Base-by-base conservation (phyloP, 768 basidiomycete species). In the Mycena indigotica region DNA sequence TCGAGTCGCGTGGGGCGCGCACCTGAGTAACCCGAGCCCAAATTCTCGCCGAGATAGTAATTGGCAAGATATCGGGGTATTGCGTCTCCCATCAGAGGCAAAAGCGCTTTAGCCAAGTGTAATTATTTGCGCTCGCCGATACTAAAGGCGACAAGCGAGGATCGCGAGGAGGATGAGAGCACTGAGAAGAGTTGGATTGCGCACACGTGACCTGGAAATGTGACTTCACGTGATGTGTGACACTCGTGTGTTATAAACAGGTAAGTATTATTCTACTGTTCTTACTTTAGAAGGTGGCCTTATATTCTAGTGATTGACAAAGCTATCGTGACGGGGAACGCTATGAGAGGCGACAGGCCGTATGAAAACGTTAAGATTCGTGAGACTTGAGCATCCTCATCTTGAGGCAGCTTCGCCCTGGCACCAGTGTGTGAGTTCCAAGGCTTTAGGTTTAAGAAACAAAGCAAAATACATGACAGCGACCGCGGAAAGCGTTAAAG, bases 21-120 rank as follows among this genome's bases (percentile, higher is more conserved):
- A 85, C 89, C 89, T 58, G 88, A 89, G 66, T 86, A 91, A 2
- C 89, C 89, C 44, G 87, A 84, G 23, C 89, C 89, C 26, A 91
- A 75, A 17, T 74, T 76, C 32, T 83, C 77, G 21, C 78, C 76
- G 29, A 91, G 67, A 70, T 75, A 81, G 72, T 80, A 90, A 67
- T 89, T 89, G 16, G 78, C 86, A 13, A 90, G 72, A n/a, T 71
- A 53, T 25, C 64, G 64, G 12, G 80, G 79, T 21, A 79, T 67
- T 23, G 12, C 13, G 16, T 50, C 38, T 19, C 57, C 62, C 21
- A 48, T 54, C 24, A 52, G 45, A 25, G 61, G 55, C 61, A 26
- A 62, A 56, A 51, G 44, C 41, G 21, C n/a, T n/a, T n/a, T n/a
- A n/a, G n/a, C 12, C 8, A n/a, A 23, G 40, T 26, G 19, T 23